Conservation (phyloP, 805 yeast species). For the Starmerella floris region DNA sequence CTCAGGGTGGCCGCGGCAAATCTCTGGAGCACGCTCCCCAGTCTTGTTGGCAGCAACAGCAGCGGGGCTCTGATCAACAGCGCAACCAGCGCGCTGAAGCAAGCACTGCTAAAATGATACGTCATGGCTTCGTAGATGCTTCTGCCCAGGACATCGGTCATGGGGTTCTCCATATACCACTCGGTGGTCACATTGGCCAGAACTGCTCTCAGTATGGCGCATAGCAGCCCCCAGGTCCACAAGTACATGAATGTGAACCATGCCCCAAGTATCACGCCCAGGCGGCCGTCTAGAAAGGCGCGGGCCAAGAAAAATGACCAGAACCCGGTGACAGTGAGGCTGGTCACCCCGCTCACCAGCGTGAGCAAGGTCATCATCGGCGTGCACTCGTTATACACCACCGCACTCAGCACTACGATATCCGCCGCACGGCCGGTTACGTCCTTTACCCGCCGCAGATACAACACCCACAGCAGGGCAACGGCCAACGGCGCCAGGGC, state of each 20-base stretch:
- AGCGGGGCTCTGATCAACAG: constrained; percentile 28
- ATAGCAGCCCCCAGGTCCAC: constrained; percentile 33
- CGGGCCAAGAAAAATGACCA: constrained; percentile 29
- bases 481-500: constrained; percentile 16
- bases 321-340: constrained; percentile 25
- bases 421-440: constrained; percentile 22
- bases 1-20: constrained; percentile 22
- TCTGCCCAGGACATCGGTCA: constrained; percentile 9
- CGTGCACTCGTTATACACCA: constrained; percentile 25
- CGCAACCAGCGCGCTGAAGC: constrained; percentile 25
- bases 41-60: constrained; percentile 27
- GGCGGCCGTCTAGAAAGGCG: constrained; percentile 24
- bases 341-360: constrained; percentile 22
- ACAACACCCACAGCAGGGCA: constrained; percentile 17
- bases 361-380: constrained; percentile 25
- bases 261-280: constrained; percentile 19
- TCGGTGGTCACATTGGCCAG: constrained; percentile 28
- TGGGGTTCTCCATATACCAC: constrained; percentile 29
- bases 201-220: constrained; percentile 29
- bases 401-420: constrained; percentile 28
- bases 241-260: constrained; percentile 28
- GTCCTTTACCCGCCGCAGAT: constrained; percentile 15
- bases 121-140: constrained; percentile 21
- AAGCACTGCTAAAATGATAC: constrained; percentile 29
- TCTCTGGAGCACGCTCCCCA: constrained; percentile 20